Evolutionary conservation across 2,329 filamentous ascomycete species (phyloP).

Genomic region (Alternaria rosae): DNA sequence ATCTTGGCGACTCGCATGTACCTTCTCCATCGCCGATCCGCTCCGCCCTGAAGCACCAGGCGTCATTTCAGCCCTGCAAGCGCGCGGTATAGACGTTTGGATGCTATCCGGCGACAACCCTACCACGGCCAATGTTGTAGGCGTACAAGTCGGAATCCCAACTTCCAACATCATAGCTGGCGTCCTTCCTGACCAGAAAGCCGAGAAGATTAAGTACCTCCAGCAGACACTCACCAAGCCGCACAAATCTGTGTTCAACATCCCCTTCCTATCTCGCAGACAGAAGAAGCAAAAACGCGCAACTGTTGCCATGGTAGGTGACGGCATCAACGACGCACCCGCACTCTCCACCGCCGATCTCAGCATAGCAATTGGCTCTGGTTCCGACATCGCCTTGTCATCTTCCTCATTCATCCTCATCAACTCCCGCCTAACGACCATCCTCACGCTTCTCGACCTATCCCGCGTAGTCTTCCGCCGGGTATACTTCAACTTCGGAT

Average conservation of each 20-base stretch:
- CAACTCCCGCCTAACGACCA: conserved; percentile 71
- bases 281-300: conserved; percentile 47
- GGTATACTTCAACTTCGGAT: conserved; percentile 84
- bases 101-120: conserved; percentile 93
- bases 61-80: conserved; percentile 70
- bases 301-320: conserved; percentile 82
- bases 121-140: conserved; percentile 84
- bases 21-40: conserved; percentile 81
- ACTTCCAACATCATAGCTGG: conserved; percentile 80
- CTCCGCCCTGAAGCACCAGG: conserved; percentile 74
- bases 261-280: conserved; percentile 22
- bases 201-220: conserved; percentile 68
- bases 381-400: conserved; percentile 82
- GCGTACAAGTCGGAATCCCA: conserved; percentile 76
- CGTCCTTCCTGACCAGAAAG: conserved; percentile 85
- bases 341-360: conserved; percentile 82
- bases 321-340: conserved; percentile 86
- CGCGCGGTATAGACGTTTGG: conserved; percentile 76
- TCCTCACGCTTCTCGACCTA: conserved; percentile 77
- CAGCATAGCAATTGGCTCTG: conserved; percentile 81
- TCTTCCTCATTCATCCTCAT: conserved; percentile 83
- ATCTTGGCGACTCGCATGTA: conserved; percentile 62
- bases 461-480: conserved; percentile 75
- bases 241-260: conserved; percentile 19
- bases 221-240: conserved; percentile 46